Base-by-base conservation (phyloP, 2,329 filamentous ascomycete genomes). In the Colletotrichum kahawae region DNA sequence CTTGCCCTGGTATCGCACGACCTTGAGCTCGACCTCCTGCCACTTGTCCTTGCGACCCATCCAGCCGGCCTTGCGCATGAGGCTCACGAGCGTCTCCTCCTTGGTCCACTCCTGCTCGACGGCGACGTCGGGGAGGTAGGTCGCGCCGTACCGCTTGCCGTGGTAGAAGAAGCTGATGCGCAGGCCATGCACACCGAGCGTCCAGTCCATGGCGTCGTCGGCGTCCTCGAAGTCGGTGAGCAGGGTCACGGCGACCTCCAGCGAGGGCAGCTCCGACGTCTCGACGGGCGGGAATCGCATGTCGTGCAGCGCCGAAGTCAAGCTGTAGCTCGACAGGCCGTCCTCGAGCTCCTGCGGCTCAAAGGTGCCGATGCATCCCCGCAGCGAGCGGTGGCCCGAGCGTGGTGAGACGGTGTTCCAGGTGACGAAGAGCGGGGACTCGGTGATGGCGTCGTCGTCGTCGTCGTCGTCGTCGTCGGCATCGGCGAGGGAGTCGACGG, bases 41-140 rank as follows among this genome's bases (percentile, higher is more conserved):
- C 96, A 98, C 54, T 91, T 89, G 2, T 94, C 93, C 77, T 89
- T 91, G 90, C 93, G 95, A 1, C 95, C 95, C 73, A 90, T 90
- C 96, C 96, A 99, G 2, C 97, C 97, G 1, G 96, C 96, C 88
- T 99, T 99, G 75, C 95, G 90, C 93, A 98, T 97, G 81, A 98
- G 86, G 84, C 95, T 97, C 69, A 95, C 90, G 4, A 99, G 84
- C 0, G 96, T 95, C 88, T 98, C 95, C 82, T 98, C 96, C 84
- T 97, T 96, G 13, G 91, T 95, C 97, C 97, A 99, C 18, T 95
- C 96, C 83, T 98, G 97, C 87, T 99, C 97, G 1, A 90, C 87
- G 12, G 96, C 94, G 7, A 99, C 95, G 82, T 98, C 95, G 0
- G 97, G 97, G 16, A 99, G 89, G 81, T 98, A 99, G 0, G 97